Evolutionary conservation across 345 rosid species (phyloP).

Genomic region (Pelargonium nanum): DNA sequence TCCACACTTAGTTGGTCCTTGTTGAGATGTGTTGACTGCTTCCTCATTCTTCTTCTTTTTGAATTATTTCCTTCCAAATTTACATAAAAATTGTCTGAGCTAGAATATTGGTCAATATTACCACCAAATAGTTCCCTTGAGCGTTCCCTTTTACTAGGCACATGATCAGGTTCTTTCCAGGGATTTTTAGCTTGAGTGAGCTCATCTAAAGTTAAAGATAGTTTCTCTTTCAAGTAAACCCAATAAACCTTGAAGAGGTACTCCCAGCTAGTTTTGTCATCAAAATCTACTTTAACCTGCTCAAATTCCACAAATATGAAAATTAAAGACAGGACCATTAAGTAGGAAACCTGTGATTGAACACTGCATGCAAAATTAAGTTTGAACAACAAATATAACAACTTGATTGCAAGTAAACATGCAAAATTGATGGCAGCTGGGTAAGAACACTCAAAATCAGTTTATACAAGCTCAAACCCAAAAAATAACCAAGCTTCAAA

Average conservation of each 20-base stretch:
- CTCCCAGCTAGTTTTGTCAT: conserved; percentile 93
- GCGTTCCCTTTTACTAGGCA: conserved; percentile 19
- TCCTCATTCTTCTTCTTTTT: conserved; percentile 44
- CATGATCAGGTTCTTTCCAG: conserved; percentile 42
- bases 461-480: background rate
- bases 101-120: conserved; percentile 21
- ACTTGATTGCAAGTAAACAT: background rate
- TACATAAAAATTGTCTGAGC: conserved; percentile 21
- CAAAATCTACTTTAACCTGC: conserved; percentile 96
- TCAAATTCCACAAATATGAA: conserved; percentile 8
- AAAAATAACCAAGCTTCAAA: background rate
- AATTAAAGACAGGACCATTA: background rate
- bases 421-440: background rate
- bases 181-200: conserved; percentile 73
- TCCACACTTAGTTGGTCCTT: conserved; percentile 18
- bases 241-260: conserved; percentile 94
- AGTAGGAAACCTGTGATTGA: background rate
- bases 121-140: conserved; percentile 21
- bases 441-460: background rate
- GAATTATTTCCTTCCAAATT: conserved; percentile 30
- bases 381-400: background rate
- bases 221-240: conserved; percentile 59
- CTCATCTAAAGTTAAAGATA: conserved; percentile 57
- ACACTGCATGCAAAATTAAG: background rate
- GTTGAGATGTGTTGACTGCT: conserved; percentile 19